Evolutionary conservation across 305 asterid genomes (phyloP), one percentile per base, ranked within the genome.

Genomic region (Solanum aculeatissimum): DNA sequence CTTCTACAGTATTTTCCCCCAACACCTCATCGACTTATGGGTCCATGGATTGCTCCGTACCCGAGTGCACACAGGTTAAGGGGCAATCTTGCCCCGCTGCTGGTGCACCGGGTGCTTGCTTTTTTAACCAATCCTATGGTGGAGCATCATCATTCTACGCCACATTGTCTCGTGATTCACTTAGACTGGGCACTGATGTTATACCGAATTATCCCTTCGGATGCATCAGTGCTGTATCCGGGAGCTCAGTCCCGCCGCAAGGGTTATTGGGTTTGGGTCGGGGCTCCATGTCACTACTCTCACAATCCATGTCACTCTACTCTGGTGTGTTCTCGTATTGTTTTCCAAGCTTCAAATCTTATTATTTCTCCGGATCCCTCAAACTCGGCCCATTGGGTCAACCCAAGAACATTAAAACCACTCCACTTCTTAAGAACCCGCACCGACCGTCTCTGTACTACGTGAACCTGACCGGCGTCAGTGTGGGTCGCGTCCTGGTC

Each of bases 341-440:
- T 71, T 81, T 96, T 3, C 99, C 98, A 0, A 96, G 98, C 83
- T 96, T 95, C 92, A 92, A 86, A 80, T 93, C 97, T 1, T 96
- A 91, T 87, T 96, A 93, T 87, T 96, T 96, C 85, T 96, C 99
- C 0, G 98, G 99, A n/a, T 96, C 98, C 1, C 98, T 96, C 81
- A 94, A 89, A 80, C 98, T 96, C 70, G 98, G 99, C 0, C 94
- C 97, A 3, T 12, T 85, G 25, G 98, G 97, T 16, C 99, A 96
- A 38, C 97, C 98, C 87, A 93, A 93, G 86, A 90, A 55, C 87
- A 93, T 91, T n/a, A 88, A 38, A 85, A 90, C 94, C 88, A 96
- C 98, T 35, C 98, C 97, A 7, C 95, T 95, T 23, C 96, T 96
- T 75, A 93, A 86, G 38, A 95, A 88, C 93, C 98, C 98, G 1